Evolutionary conservation across 169 alveolate species (phyloP), one percentile per base, ranked within the genome.

Genomic region (Plasmodium vinckei): DNA sequence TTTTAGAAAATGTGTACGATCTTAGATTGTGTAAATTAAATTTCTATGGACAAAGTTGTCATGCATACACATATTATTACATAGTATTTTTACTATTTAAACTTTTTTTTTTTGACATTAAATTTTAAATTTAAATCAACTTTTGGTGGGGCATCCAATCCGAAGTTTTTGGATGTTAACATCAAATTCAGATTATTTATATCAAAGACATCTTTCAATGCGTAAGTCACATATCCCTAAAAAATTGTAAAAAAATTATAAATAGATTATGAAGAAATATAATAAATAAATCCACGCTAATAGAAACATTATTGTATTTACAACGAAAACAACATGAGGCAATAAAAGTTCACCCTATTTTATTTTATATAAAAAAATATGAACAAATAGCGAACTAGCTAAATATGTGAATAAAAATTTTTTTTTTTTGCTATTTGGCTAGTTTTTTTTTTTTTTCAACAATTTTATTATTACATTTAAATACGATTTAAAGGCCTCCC

Each of bases 401-500:
- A 33, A 33, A 33, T 3, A 21, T 3, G 3, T 13, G 17, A 21
- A 13, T 23, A 44, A 42, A 17, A n/a, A n/a, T n/a, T n/a, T n/a
- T n/a, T n/a, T n/a, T n/a, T n/a, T n/a, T n/a, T n/a, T n/a, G n/a
- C 12, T 21, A 67, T 21, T 44, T 44, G 5, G 59, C 59, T 51
- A 51, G 59, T 23, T 23, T 61, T 61, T 71, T 71, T 15, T 71
- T 71, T 51, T 51, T 73, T 73, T 73, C 13, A 4, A 27, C 3
- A 39, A 12, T 15, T 4, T 23, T 60, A 42, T 17, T 44, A 88
- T 46, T 88, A 95, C 97, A 87, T 95, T 98, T 57, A 97, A 93
- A 90, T 97, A 98, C 7, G 99, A 96, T 87, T 97, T 95, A 93
- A 97, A 98, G 10, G 99, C 99, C 72, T 98, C 99, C 87, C 98